Percentiles rank a stretch among this genome's conserved stretches.
These are phyloP conservation scores for Cytospora chrysosperma DNA, from an alignment of 2,329 filamentous ascomycete species.

Conservation along the genomic window DNA sequence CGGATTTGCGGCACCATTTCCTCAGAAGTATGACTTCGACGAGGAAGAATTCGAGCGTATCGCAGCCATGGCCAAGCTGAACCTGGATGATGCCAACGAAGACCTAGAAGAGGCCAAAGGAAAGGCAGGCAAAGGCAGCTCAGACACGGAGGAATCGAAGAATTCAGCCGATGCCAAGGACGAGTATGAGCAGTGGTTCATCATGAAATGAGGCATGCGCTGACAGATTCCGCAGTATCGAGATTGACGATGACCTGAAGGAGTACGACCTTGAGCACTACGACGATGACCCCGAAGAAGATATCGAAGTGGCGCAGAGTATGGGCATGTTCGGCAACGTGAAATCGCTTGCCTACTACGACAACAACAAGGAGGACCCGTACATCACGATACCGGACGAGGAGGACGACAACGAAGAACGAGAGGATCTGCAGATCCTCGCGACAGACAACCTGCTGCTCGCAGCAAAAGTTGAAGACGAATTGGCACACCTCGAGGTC, in stretches of 20 bases:
- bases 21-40: conserved; percentile 71
- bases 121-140: conserved; percentile 33
- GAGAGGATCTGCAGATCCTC: conserved; percentile 90
- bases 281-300: conserved; percentile 74
- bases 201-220: conserved; percentile 11
- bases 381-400: conserved; percentile 81
- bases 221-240: conserved; percentile 39
- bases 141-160: conserved; percentile 23
- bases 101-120: conserved; percentile 72
- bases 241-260: conserved; percentile 81
- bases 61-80: conserved; percentile 69
- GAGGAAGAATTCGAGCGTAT: conserved; percentile 75
- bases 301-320: conserved; percentile 61
- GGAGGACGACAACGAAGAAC: conserved; percentile 75
- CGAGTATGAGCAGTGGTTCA: conserved; percentile 30
- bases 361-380: conserved; percentile 90
- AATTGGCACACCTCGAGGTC: conserved; percentile 92
- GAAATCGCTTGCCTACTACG: conserved; percentile 90
- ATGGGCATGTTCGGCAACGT: conserved; percentile 95
- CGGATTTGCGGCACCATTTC: conserved; percentile 74
- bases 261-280: conserved; percentile 97
- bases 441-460: conserved; percentile 90
- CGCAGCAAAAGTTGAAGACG: conserved; percentile 92
- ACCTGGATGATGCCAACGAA: conserved; percentile 89
- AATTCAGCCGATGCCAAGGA: conserved; percentile 30